Conservation (phyloP, 2,329 filamentous ascomycete genomes). For the Neonectria punicea region DNA sequence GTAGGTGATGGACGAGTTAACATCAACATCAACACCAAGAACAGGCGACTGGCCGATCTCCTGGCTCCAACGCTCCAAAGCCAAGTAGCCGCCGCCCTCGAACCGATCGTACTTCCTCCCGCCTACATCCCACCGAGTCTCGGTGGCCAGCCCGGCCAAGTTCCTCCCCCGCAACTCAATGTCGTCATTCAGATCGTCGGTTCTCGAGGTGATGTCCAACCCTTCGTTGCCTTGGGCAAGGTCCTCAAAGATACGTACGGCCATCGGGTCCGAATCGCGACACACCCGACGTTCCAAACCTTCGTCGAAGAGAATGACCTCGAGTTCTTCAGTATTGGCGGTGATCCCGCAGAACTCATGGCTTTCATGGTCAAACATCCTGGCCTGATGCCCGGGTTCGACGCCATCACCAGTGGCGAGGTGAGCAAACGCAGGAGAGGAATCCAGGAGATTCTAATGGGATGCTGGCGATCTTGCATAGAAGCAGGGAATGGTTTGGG, state of each 20-base stretch:
- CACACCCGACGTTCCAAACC: conserved; percentile 73
- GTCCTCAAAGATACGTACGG: conserved; percentile 72
- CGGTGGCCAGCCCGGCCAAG: conserved; percentile 69
- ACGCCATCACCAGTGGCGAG: conserved; percentile 80
- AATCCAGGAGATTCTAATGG: conserved; percentile 82
- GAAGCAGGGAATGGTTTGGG: conserved; percentile 77
- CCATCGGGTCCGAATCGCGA: conserved; percentile 79
- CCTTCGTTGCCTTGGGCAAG: conserved; percentile 76
- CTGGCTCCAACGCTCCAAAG: conserved; percentile 71
- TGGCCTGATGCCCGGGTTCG: conserved; percentile 84
- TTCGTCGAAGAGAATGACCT: conserved; percentile 77
- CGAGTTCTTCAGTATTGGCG: conserved; percentile 82
- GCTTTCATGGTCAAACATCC: conserved; percentile 94
- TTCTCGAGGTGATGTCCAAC: conserved; percentile 79
- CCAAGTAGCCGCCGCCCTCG: conserved; percentile 62
- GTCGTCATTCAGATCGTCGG: conserved; percentile 81
- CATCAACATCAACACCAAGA: conserved; percentile 81
- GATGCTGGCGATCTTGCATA: conserved; percentile 88
- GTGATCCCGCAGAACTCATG: conserved; percentile 80
- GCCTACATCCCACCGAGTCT: conserved; percentile 79
- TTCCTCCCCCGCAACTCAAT: conserved; percentile 69
- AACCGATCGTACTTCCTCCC: conserved; percentile 63
- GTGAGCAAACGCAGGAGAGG: conserved; percentile 78
- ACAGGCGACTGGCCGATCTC: conserved; percentile 71
- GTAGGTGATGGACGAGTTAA: conserved; percentile 80